These are phyloP conservation scores for Neofusicoccum parvum DNA, from an alignment of 2,329 filamentous ascomycete genomes.

Conservation along the genomic window DNA sequence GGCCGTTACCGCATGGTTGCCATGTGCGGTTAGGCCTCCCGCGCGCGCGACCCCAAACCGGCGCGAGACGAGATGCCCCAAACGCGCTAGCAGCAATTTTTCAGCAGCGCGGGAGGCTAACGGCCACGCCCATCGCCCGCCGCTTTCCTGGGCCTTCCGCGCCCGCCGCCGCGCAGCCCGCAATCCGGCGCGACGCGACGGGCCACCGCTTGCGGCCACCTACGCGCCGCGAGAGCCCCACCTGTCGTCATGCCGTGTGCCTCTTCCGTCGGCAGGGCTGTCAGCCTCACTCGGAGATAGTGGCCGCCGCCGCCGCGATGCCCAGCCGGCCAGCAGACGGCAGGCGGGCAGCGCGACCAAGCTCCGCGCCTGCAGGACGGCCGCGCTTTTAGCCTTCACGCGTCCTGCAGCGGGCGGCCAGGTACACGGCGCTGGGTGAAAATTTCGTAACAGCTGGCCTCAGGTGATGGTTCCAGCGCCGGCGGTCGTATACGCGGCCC, in stretches of 20 bases:
- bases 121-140: not conserved
- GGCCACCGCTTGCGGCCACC: not conserved
- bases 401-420: not conserved
- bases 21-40: conserved; percentile 3
- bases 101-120: not conserved
- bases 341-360: too few species aligned
- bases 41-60: not conserved
- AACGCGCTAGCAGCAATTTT: not conserved
- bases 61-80: not conserved
- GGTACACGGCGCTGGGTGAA: not conserved
- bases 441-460: conserved; percentile 5
- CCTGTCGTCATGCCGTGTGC: not conserved
- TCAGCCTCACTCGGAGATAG: not conserved
- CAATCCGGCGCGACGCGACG: not conserved
- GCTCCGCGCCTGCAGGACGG: not conserved
- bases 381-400: not conserved
- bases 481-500: conserved; percentile 10
- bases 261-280: not conserved
- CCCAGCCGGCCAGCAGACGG: too few species aligned
- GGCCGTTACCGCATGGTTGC: not conserved
- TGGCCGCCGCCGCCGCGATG: too few species aligned
- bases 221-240: not conserved
- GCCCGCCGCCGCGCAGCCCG: not conserved
- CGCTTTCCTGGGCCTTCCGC: not conserved
- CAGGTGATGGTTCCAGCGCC: not conserved